Base-by-base conservation (phyloP, 495 filamentous ascomycete species). In the Lichenothelia convexa region DNA sequence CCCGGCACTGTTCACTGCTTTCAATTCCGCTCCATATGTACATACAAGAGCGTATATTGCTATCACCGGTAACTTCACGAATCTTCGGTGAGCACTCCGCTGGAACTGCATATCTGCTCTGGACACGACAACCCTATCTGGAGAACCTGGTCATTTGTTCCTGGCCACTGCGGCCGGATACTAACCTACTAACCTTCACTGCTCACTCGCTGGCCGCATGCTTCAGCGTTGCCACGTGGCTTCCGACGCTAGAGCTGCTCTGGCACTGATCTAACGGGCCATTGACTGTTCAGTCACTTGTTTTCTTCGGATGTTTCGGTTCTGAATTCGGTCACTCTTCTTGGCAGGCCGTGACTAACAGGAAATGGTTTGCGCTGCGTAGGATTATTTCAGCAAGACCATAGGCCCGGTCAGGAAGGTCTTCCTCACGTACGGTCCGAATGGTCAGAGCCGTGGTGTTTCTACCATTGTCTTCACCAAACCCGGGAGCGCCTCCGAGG, bases 321-420 rank as follows among this genome's bases (percentile, higher is more conserved):
- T n/a, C n/a, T n/a, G n/a, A n/a, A n/a, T n/a, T n/a, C n/a, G n/a
- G n/a, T n/a, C n/a, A n/a, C n/a, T n/a, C n/a, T n/a, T n/a, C n/a
- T n/a, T n/a, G n/a, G n/a, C n/a, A n/a, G n/a, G n/a, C n/a, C n/a
- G n/a, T n/a, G n/a, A n/a, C n/a, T n/a, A n/a, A n/a, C n/a, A n/a
- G n/a, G n/a, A n/a, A n/a, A n/a, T n/a, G n/a, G 24, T 32, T 51
- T 38, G 45, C 18, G 42, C 48, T 51, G 46, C 62, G 62, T 87
- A 97, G 89, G 89, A 95, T 63, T 97, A 93, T 59, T 93, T 97
- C 61, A 56, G 63, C 50, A 78, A 81, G 55, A 76, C 80, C 49
- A 70, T 91, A 61, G 91, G 87, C 30, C 75, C 80, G 34, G 78
- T 94, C 57, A 93, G 84, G 68, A 72, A 68, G 57, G 80, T 80